Percentiles rank a stretch among this genome's conserved stretches.
Evolutionary conservation across 305 asterid species (phyloP).

Genomic region (Fraxinus latifolia): DNA sequence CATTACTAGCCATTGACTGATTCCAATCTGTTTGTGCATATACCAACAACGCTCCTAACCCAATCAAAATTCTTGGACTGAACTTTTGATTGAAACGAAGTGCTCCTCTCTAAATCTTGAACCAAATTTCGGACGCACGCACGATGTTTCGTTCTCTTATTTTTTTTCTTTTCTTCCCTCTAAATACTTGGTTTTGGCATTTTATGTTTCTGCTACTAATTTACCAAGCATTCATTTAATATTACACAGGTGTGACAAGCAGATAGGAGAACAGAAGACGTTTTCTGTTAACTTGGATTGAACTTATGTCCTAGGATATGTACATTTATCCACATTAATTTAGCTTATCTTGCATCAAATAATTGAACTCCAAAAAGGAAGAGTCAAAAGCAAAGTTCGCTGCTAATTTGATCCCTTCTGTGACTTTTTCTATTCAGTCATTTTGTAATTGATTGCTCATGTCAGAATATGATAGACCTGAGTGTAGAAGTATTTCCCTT

Average conservation of each 20-base stretch:
- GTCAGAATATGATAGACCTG: conserved; percentile 5
- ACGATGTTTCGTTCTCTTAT: not conserved
- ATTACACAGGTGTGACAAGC: not conserved
- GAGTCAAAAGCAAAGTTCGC: not conserved
- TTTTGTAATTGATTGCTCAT: not conserved
- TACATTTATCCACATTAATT: not conserved
- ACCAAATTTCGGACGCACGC: not conserved
- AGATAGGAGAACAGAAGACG: not conserved
- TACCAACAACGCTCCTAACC: not conserved
- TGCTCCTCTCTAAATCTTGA: not conserved
- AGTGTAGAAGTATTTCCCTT: not conserved
- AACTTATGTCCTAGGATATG: not conserved
- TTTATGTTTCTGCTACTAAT: not conserved
- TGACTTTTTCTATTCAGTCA: not conserved
- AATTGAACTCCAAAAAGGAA: not conserved
- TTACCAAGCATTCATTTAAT: not conserved
- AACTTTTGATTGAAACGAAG: not conserved
- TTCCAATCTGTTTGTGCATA: not conserved
- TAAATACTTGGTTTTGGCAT: not conserved
- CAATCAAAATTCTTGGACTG: not conserved
- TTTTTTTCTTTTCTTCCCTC: not conserved
- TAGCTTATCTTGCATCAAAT: not conserved
- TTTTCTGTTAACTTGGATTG: not conserved
- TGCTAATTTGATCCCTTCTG: not conserved
- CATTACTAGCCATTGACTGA: not conserved